These are phyloP conservation scores for Coemansia sp. DNA, from an alignment of 192 early-diverging fungal genomes.

Conservation along the genomic window DNA sequence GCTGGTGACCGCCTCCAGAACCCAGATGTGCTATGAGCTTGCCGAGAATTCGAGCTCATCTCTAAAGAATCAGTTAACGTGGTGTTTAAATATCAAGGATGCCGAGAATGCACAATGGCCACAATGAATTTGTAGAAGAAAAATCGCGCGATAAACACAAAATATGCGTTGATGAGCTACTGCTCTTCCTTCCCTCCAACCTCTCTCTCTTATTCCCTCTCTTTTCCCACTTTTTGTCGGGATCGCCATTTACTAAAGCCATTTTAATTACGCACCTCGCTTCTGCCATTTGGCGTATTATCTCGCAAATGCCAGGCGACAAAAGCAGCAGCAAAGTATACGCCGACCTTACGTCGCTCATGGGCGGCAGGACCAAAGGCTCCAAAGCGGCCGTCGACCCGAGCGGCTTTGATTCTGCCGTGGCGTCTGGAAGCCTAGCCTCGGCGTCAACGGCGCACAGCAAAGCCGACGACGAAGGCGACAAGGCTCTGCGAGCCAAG, in stretches of 20 bases:
- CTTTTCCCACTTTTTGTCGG: neutral
- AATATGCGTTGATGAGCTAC: too few relatives aligned
- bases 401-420: conserved; percentile 19
- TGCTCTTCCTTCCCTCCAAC: neutral
- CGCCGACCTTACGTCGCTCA: conserved; percentile 37
- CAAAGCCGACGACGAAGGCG: conserved; percentile 15
- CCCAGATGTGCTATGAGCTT: neutral
- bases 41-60: conserved; percentile 22
- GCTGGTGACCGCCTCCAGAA: conserved; percentile 42
- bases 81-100: too few relatives aligned
- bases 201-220: neutral
- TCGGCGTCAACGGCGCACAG: neutral
- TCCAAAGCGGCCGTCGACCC: conserved; percentile 17
- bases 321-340: conserved; percentile 20
- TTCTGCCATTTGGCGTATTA: too few relatives aligned
- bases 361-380: conserved; percentile 9
- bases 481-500: conserved; percentile 52
- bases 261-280: too few relatives aligned
- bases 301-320: neutral
- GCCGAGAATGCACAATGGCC: too few relatives aligned
- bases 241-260: too few relatives aligned
- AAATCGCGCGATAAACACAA: too few relatives aligned
- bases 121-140: too few relatives aligned
- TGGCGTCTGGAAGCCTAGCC: conserved; percentile 11
- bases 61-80: too few relatives aligned